Evolutionary conservation across 169 alveolate genomes (phyloP).

Genomic region (Babesia bigemina): DNA sequence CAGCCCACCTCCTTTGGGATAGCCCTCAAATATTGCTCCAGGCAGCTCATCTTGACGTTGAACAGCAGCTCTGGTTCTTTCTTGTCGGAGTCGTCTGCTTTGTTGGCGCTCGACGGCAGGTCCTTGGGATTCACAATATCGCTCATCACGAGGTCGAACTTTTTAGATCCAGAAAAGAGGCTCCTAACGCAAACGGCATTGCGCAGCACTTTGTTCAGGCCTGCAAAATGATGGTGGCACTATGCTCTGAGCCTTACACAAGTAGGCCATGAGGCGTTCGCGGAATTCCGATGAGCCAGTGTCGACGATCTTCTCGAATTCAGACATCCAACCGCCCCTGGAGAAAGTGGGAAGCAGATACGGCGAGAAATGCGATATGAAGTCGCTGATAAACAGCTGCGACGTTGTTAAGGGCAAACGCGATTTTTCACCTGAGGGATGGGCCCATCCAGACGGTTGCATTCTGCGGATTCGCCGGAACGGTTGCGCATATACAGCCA

Average conservation of each 20-base stretch:
- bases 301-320: slow-evolving; percentile 8
- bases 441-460: slow-evolving; percentile 35
- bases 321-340: slow-evolving; percentile 39
- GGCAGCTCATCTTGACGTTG: slow-evolving; percentile 36
- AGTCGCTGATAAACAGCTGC: slow-evolving; percentile 38
- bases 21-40: slow-evolving; percentile 27
- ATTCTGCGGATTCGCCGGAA: slow-evolving; percentile 7
- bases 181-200: slow-evolving; percentile 8
- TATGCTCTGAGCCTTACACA: background rate
- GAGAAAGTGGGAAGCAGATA: slow-evolving; percentile 30
- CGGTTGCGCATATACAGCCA: slow-evolving; percentile 17
- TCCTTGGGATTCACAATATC: slow-evolving; percentile 22
- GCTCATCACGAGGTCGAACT: background rate
- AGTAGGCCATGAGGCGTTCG: slow-evolving; percentile 34
- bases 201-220: slow-evolving; percentile 26
- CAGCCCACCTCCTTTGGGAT: slow-evolving; percentile 38
- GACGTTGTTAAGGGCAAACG: background rate
- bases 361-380: slow-evolving; percentile 53
- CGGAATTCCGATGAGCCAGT: slow-evolving; percentile 3
- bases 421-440: slow-evolving; percentile 28
- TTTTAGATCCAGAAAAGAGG: background rate
- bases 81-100: background rate
- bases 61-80: slow-evolving; percentile 43
- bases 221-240: background rate
- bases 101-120: slow-evolving; percentile 1